A percentile compares a stretch with the other conserved stretches of the same genome.
Conservation (phyloP, 73 alveolate species). For the Paramecium sexaurelia region DNA sequence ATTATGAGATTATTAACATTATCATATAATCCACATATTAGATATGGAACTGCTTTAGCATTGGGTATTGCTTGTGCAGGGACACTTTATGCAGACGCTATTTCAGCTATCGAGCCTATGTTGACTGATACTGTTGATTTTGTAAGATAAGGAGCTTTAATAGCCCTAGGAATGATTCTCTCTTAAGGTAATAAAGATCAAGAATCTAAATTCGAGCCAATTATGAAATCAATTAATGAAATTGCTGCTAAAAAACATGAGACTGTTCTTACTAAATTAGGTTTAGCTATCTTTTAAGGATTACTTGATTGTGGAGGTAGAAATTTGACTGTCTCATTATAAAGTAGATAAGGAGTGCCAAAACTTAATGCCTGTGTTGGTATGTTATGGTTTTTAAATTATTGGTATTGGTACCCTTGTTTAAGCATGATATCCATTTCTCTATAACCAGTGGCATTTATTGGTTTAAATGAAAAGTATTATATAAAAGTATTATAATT, state of each 20-base stretch:
- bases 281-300: slow-evolving; percentile 92
- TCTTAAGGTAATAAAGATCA: slow-evolving; percentile 84
- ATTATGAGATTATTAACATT: slow-evolving; percentile 88
- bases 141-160: slow-evolving; percentile 96
- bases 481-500: background rate
- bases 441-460: slow-evolving; percentile 93
- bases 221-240: slow-evolving; percentile 80
- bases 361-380: slow-evolving; percentile 94
- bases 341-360: slow-evolving; percentile 86
- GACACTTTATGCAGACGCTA: slow-evolving; percentile 91
- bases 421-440: slow-evolving; percentile 92
- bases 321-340: slow-evolving; percentile 85
- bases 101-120: slow-evolving; percentile 89
- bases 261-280: slow-evolving; percentile 91
- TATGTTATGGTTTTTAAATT: slow-evolving; percentile 88
- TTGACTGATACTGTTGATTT: slow-evolving; percentile 88
- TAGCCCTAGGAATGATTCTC: slow-evolving; percentile 89
- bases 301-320: slow-evolving; percentile 95
- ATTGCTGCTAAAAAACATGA: slow-evolving; percentile 92
- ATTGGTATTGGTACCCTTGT: slow-evolving; percentile 99
- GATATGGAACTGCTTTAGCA: slow-evolving; percentile 99
- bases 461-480: slow-evolving; percentile 85
- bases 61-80: slow-evolving; percentile 99
- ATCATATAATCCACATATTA: slow-evolving; percentile 97
- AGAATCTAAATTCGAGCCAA: slow-evolving; percentile 88